Conservation (phyloP, 2,329 filamentous ascomycete species). For the Talaromyces sp. region DNA sequence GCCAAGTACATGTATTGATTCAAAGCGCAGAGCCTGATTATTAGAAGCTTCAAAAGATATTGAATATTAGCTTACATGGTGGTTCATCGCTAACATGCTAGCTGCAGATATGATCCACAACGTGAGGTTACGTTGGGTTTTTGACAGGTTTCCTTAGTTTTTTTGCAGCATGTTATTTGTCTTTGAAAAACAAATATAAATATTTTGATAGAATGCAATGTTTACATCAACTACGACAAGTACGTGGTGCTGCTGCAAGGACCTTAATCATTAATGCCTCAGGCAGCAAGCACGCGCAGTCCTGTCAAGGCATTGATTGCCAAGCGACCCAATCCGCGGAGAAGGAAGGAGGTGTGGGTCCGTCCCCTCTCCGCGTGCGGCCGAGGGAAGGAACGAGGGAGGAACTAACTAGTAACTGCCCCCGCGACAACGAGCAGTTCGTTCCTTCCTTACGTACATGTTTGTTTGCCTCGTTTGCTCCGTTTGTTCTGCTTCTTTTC, state of each 20-base stretch:
- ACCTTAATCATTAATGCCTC: too few species aligned
- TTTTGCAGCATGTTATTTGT: too few species aligned
- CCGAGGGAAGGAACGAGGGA: too few species aligned
- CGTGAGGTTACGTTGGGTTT: neutral
- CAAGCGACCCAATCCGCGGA: too few species aligned
- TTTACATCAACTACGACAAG: too few species aligned
- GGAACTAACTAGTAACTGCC: too few species aligned
- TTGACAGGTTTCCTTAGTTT: neutral
- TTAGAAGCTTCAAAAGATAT: neutral
- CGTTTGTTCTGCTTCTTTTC: neutral
- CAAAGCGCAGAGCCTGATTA: neutral
- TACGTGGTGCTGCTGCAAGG: too few species aligned
- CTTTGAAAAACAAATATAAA: too few species aligned
- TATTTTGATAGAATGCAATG: too few species aligned
- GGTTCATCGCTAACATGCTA: neutral
- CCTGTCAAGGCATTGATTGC: too few species aligned
- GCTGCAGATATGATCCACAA: neutral
- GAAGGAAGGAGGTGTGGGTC: neutral
- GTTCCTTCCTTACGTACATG: neutral
- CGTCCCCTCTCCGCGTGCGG: neutral
- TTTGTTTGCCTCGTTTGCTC: neutral
- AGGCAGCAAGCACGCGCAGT: too few species aligned
- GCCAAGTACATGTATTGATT: neutral
- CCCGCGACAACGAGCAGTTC: neutral
- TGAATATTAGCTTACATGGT: neutral